Percentiles rank a stretch among this genome's conserved stretches.
Conservation (phyloP, 164 flowering plant genomes). For the Vitis rotundifolia region DNA sequence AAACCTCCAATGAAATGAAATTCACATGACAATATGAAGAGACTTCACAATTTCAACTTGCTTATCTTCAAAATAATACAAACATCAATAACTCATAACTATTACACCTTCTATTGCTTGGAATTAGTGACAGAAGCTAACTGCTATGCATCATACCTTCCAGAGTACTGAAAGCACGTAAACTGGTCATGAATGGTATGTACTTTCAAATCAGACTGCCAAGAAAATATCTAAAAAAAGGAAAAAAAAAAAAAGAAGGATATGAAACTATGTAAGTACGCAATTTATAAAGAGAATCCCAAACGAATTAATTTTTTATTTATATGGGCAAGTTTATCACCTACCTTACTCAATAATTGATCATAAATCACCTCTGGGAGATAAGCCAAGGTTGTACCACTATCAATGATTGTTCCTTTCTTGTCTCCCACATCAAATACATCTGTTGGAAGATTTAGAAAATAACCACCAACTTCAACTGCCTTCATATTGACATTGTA, state of each 20-base stretch:
- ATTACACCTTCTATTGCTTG: background rate
- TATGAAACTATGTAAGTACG: background rate
- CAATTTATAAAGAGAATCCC: background rate
- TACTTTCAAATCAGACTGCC: slow-evolving; percentile 52
- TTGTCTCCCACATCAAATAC: slow-evolving; percentile 40
- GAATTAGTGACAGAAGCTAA: background rate
- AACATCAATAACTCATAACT: background rate
- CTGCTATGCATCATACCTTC: slow-evolving; percentile 39
- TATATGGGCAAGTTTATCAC: background rate
- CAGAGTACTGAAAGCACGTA: slow-evolving; percentile 62
- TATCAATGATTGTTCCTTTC: slow-evolving; percentile 65
- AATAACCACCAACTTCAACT: slow-evolving; percentile 52
- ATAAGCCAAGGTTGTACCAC: slow-evolving; percentile 81
- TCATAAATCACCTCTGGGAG: slow-evolving; percentile 61
- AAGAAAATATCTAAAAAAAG: slow-evolving; percentile 45
- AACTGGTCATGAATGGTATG: slow-evolving; percentile 52
- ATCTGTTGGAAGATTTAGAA: slow-evolving; percentile 48
- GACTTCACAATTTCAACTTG: too few relatives aligned
- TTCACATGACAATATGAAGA: background rate
- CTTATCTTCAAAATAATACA: too few relatives aligned
- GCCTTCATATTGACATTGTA: slow-evolving; percentile 71
- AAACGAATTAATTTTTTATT: background rate
- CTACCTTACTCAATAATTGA: slow-evolving; percentile 51
- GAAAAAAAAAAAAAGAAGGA: background rate
- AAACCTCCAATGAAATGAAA: background rate